Evolutionary conservation across 2,329 filamentous ascomycete species (phyloP).

Genomic region (Fusarium siculi): DNA sequence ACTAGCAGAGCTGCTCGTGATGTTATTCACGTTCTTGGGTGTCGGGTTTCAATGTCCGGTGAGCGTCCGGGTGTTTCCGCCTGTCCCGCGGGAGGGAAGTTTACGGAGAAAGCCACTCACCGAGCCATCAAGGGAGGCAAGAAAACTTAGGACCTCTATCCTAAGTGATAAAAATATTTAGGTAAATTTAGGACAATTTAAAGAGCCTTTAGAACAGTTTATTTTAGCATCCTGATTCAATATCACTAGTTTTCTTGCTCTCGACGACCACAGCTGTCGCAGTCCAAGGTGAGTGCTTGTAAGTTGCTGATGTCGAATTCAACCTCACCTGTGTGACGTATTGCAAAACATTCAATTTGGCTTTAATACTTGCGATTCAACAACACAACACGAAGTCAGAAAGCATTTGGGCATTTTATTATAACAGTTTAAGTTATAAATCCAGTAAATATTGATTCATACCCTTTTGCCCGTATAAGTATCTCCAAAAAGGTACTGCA

Average conservation of each 20-base stretch:
- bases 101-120: background rate
- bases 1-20: background rate
- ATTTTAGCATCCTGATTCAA: rapidly evolving
- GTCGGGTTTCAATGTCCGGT: slow-evolving; percentile 33
- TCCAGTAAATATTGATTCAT: background rate
- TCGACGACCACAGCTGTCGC: background rate
- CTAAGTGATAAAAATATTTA: background rate
- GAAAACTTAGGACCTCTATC: rapidly evolving
- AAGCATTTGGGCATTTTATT: background rate
- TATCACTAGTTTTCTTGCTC: background rate
- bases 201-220: rapidly evolving
- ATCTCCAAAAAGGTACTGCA: slow-evolving; percentile 10
- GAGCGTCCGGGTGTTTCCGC: slow-evolving; percentile 11
- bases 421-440: background rate
- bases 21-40: background rate
- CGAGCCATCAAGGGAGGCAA: background rate
- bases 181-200: rapidly evolving
- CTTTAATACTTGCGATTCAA: background rate
- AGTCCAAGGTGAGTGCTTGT: background rate
- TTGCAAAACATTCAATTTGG: background rate
- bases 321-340: slow-evolving; percentile 1
- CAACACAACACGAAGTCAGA: background rate
- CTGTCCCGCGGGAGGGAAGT: background rate
- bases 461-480: background rate
- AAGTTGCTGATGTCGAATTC: background rate